Evolutionary conservation across 345 rosid genomes (phyloP).

Genomic region (Pugionium dolabratum): DNA sequence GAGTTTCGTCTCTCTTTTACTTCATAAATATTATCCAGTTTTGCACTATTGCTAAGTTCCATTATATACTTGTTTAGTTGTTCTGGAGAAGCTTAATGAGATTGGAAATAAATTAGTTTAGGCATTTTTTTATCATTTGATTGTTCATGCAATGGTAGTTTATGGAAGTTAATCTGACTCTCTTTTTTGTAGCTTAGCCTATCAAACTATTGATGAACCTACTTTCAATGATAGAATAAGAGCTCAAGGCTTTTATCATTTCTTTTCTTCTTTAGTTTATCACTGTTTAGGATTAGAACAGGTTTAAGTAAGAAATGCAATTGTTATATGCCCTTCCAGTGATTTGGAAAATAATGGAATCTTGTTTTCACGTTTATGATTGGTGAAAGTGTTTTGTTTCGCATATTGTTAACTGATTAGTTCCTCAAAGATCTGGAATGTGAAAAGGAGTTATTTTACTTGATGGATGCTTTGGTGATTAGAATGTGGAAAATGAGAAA

Average conservation of each 20-base stretch:
- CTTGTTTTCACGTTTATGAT: slow-evolving; percentile 1
- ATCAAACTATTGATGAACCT: background rate
- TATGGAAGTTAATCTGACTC: background rate
- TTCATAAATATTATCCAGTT: slow-evolving; percentile 1
- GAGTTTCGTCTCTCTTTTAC: slow-evolving; percentile 11
- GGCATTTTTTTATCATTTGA: background rate
- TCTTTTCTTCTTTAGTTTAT: background rate
- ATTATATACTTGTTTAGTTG: background rate
- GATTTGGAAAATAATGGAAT: background rate
- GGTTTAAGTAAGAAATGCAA: background rate
- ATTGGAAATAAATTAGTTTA: background rate
- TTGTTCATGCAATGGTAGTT: slow-evolving; percentile 29
- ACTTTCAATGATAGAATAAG: background rate
- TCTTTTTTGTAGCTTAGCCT: background rate
- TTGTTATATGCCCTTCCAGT: background rate
- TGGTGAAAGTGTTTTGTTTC: background rate
- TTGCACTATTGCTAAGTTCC: background rate
- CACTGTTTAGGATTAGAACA: slow-evolving; percentile 7
- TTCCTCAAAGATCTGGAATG: background rate
- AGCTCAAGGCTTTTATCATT: background rate
- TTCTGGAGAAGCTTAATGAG: slow-evolving; percentile 2
- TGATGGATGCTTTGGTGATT: slow-evolving; percentile 1
- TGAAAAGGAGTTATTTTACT: background rate
- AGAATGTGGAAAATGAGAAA: background rate
- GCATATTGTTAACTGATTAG: background rate